Conservation (phyloP, 805 yeast species). For the Kluyveromyces starmeri region DNA sequence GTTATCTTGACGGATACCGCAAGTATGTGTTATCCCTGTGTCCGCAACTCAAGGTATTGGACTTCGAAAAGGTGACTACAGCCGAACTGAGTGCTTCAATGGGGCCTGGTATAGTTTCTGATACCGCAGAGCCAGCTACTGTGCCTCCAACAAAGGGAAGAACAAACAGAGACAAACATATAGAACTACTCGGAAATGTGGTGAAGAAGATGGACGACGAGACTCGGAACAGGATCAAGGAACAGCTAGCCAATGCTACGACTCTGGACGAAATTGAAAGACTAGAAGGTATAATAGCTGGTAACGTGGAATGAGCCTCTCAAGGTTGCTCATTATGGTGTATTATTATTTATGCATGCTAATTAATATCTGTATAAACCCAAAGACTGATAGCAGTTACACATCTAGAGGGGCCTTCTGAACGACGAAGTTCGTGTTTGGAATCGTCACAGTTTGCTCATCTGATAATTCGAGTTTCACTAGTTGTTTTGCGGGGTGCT, state of each 20-base stretch:
- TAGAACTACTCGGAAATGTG: conserved; percentile 29
- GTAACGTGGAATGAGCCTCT: conserved; percentile 17
- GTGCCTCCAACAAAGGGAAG: neutral
- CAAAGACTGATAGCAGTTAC: no score
- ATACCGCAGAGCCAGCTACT: conserved; percentile 6
- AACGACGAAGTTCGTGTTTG: no score
- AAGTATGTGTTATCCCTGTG: conserved; percentile 47
- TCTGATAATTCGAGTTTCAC: no score
- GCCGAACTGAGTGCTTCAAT: conserved; percentile 35
- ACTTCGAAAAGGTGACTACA: conserved; percentile 53
- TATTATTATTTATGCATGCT: no score
- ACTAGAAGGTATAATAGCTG: conserved; percentile 47
- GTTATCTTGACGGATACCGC: conserved; percentile 46
- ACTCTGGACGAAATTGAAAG: conserved; percentile 67
- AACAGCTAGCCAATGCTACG: conserved; percentile 51
- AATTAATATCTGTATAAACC: no score
- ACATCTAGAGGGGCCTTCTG: no score
- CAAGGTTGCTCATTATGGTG: no score
- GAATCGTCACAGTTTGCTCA: no score
- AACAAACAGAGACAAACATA: conserved; percentile 21
- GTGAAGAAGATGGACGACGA: conserved; percentile 43
- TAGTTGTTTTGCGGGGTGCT: no score
- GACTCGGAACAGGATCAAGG: conserved; percentile 43
- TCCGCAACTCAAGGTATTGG: conserved; percentile 58
- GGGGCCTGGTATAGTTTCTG: conserved; percentile 8